phyloP scores from a whole-genome alignment of 2,329 filamentous ascomycete species.

The Alternaria arborescens region DNA sequence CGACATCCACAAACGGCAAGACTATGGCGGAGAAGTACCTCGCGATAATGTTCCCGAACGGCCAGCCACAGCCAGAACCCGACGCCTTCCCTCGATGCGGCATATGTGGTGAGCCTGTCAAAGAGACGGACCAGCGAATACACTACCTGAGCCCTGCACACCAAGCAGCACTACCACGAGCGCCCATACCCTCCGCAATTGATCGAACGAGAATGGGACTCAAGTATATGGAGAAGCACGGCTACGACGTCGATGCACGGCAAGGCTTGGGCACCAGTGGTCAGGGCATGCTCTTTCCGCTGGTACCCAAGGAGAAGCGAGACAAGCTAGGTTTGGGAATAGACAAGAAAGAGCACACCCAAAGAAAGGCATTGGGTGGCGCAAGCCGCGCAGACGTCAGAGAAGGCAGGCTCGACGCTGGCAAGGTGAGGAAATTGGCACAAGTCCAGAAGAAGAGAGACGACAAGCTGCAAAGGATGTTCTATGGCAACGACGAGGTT shows the following conservation, averaged over 20 bases:
- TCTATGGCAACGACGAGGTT: conserved; percentile 79
- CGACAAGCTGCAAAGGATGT: conserved; percentile 72
- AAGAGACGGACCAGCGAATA: conserved; percentile 54
- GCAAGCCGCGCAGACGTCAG: conserved; percentile 47
- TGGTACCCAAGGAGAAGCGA: conserved; percentile 76
- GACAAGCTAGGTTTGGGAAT: conserved; percentile 78
- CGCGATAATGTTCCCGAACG: conserved; percentile 68
- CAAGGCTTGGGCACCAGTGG: conserved; percentile 74
- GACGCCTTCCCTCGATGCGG: conserved; percentile 38
- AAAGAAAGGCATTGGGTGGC: conserved; percentile 49
- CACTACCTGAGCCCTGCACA: conserved; percentile 69
- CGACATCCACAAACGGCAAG: conserved; percentile 55
- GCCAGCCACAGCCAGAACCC: conserved; percentile 29
- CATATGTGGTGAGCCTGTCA: conserved; percentile 50
- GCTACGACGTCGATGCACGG: conserved; percentile 78
- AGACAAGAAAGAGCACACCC: conserved; percentile 50
- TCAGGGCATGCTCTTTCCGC: conserved; percentile 75
- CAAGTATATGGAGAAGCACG: conserved; percentile 69
- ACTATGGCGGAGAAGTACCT: conserved; percentile 70
- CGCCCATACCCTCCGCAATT: conserved; percentile 75
- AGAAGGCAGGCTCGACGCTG: conserved; percentile 67
- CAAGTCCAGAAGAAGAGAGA: conserved; percentile 69
- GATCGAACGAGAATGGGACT: conserved; percentile 76
- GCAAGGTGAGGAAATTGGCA: conserved; percentile 70
- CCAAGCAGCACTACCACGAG: conserved; percentile 73